Evolutionary conservation across 1,139 yeast genomes (phyloP).

Genomic region (Suhomyces bokatorum): DNA sequence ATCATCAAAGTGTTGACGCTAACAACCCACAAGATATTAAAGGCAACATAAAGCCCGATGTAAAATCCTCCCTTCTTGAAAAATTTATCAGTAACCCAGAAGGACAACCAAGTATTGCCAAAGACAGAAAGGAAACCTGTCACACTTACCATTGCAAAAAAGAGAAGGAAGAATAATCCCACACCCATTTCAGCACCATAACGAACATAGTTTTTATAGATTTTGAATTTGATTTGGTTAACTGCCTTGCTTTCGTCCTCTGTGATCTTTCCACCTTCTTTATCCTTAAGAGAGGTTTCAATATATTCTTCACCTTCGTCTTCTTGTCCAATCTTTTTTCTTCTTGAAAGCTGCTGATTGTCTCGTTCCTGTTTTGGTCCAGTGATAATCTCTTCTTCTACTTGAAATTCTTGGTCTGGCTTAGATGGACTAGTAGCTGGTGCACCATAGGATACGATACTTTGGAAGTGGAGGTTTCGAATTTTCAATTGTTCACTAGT

Average conservation of each 20-base stretch:
- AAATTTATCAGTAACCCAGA: constrained; percentile 70
- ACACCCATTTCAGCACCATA: constrained; percentile 3
- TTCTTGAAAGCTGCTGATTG: constrained; percentile 4
- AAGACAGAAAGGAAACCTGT: constrained; percentile 63
- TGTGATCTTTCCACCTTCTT: constrained; percentile 33
- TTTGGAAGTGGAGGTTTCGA: constrained; percentile 48
- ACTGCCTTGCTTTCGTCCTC: constrained; percentile 23
- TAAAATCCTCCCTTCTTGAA: constrained; percentile 51
- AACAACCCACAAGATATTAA: constrained; percentile 41
- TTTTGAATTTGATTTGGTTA: constrained; percentile 16
- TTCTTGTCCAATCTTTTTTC: constrained; percentile 15
- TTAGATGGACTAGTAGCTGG: constrained; percentile 16
- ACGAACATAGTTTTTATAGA: constrained; percentile 15
- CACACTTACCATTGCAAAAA: constrained; percentile 29
- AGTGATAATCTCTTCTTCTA: constrained; percentile 6
- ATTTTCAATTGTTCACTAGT: constrained; percentile 49
- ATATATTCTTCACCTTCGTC: constrained; percentile 26
- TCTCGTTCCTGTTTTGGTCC: neutral
- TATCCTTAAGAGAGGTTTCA: constrained; percentile 20
- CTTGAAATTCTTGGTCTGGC: constrained; percentile 18
- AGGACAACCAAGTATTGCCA: constrained; percentile 81
- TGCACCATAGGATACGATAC: constrained; percentile 50
- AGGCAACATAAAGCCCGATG: constrained; percentile 69
- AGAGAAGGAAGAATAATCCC: constrained; percentile 19
- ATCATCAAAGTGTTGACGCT: constrained; percentile 45